Evolutionary conservation across 495 filamentous ascomycete genomes (phyloP), one percentile per base, ranked within the genome.

Genomic region (Emericellopsis terricola): DNA sequence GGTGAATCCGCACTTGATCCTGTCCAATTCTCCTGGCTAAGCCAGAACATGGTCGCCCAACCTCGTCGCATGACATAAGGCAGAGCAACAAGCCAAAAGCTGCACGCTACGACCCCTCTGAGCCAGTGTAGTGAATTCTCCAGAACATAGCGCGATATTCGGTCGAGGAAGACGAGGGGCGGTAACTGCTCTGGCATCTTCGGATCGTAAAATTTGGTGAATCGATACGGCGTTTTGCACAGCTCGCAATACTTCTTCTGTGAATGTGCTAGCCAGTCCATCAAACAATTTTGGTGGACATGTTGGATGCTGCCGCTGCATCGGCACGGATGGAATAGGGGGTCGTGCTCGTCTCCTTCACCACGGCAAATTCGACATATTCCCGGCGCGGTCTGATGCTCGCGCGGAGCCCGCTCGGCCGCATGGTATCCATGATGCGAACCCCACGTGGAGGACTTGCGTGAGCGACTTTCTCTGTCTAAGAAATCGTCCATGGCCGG

Each of bases 221-320:
- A 99, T 24, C 81, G 78, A 51, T 94, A 99, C 1, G 83, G 73
- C 15, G 91, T 99, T 54, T 96, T 96, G 72, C 89, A 99, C 11
- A 99, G 73, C 63, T 99, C 89, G 60, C 89, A 99, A 64, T 96
- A 78, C 53, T 94, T 94, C 70, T 94, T 96, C 51, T 94, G 86
- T 1, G 85, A 93, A 51, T 99, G 89, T 16, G 82, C 79, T 14
- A 99, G 61, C 89, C 89, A 99, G 59, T 94, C 84, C 70, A 96
- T 91, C 50, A 99, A 59, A 51, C 89, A 99, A 43, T 84, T 77
- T 52, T 99, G 89, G 57, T 99, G 89, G 33, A 99, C 89, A 47
- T 79, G 86, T 55, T 93, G 94, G 56, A 99, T 99, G 55, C 84
- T 94, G 11, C 89, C 89, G 48, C 81, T 93, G 60, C 89, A 99